Percentiles rank a stretch among this genome's conserved stretches.
Conservation (phyloP, 495 filamentous ascomycete species). For the Neurospora terricola region DNA sequence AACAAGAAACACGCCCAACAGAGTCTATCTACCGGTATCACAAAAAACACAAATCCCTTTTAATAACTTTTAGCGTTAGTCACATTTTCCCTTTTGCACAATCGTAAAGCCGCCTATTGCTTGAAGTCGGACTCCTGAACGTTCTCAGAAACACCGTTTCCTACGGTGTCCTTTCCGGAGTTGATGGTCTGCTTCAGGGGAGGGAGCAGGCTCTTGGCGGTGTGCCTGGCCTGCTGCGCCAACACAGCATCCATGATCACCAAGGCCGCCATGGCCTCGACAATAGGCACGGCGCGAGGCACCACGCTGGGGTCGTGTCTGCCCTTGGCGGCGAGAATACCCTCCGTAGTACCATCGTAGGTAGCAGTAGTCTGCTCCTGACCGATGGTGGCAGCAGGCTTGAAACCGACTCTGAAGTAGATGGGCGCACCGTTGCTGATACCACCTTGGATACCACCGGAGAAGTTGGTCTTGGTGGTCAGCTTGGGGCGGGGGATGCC, state of each 20-base stretch:
- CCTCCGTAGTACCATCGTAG: conserved; percentile 61
- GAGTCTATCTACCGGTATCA: not conserved
- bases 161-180: conserved; percentile 10
- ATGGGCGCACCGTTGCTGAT: conserved; percentile 92
- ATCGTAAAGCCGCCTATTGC: not conserved
- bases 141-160: conserved; percentile 21
- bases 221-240: conserved; percentile 67
- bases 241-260: conserved; percentile 88
- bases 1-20: not conserved
- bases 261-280: conserved; percentile 90
- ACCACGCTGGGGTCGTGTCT: conserved; percentile 95
- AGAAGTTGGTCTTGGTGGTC: conserved; percentile 92
- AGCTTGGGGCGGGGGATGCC: conserved; percentile 43
- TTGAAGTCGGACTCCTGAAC: not conserved
- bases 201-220: conserved; percentile 43
- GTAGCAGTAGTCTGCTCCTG: conserved; percentile 79
- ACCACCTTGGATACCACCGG: conserved; percentile 91
- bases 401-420: conserved; percentile 95
- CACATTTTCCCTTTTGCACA: not conserved
- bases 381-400: conserved; percentile 90
- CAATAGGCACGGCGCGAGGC: conserved; percentile 87
- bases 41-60: not conserved
- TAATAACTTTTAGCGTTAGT: not conserved
- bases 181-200: conserved; percentile 30
- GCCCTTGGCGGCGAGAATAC: conserved; percentile 84